These are phyloP conservation scores for Xerocomellus dryophilus DNA, from an alignment of 768 basidiomycete genomes.

Conservation along the genomic window DNA sequence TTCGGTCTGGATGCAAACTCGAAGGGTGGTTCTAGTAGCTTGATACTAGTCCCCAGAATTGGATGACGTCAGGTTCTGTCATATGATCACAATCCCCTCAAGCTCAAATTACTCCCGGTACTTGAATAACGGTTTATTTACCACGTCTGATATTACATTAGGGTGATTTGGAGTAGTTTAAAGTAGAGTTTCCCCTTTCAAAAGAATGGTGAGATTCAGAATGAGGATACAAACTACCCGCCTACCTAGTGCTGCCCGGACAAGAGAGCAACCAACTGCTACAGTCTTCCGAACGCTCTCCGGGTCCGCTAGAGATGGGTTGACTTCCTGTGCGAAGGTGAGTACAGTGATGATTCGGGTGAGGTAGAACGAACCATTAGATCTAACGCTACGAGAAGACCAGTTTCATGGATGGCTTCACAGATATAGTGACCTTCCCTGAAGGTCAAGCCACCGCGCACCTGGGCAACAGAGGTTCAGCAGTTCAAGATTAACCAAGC, in stretches of 20 bases:
- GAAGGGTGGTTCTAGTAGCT: neutral
- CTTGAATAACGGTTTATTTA: neutral
- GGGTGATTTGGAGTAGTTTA: slow-evolving; percentile 8
- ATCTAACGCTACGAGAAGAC: slow-evolving; percentile 86
- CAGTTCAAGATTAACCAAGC: neutral
- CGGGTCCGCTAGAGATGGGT: slow-evolving; percentile 83
- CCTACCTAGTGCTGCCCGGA: slow-evolving; percentile 78
- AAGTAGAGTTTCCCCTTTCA: slow-evolving; percentile 34
- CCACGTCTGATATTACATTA: neutral
- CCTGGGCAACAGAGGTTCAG: slow-evolving; percentile 38
- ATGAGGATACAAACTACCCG: slow-evolving; percentile 3
- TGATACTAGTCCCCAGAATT: too few species aligned
- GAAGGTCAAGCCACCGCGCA: slow-evolving; percentile 94
- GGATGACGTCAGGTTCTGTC: neutral
- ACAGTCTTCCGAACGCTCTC: slow-evolving; percentile 83
- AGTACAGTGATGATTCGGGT: slow-evolving; percentile 1
- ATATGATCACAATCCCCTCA: neutral
- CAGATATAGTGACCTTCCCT: slow-evolving; percentile 98
- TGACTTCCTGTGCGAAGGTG: slow-evolving; percentile 70
- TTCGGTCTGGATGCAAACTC: neutral
- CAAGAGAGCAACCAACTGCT: slow-evolving; percentile 82
- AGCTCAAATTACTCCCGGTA: neutral
- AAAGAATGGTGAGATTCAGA: slow-evolving; percentile 6
- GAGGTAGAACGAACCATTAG: slow-evolving; percentile 66
- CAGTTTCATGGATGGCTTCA: slow-evolving; percentile 90